Evolutionary conservation across 139 green algal genomes (phyloP), one percentile per base, ranked within the genome.

Genomic region (Asterochloris erici): DNA sequence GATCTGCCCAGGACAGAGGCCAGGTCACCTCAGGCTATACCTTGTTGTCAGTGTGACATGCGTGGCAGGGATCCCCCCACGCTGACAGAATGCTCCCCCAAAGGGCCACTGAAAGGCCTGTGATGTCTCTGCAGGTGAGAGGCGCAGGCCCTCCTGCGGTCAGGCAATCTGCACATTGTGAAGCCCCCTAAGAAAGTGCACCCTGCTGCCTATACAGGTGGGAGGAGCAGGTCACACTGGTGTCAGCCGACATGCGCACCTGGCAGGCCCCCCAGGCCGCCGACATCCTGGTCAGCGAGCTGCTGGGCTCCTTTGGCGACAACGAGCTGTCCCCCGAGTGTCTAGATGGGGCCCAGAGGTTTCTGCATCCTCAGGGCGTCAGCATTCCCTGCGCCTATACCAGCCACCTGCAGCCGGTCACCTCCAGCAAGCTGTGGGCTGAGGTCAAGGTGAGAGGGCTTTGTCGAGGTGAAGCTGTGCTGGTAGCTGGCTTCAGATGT

Each of bases 261-360:
- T 98, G 93, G 94, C 38, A 93, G 28, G 83, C 92, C 60, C 89
- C 91, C 0, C 89, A 95, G 86, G 83, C 87, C 29, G 96, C 95
- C 15, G 95, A 99, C 88, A 96, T 98, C 79, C 82, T 99, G 26
- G 95, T 94, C 77, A 88, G 79, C 68, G 84, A 87, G 84, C 84
- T 87, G 24, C 79, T 87, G 79, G 97, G 97, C 9, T 97, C 91
- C 9, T 99, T 99, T 85, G 96, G 97, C 10, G 97, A 99, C 91
- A 99, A 99, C 81, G 97, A 99, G 91, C 90, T 99, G 63, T 96
- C 88, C 0, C 97, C 97, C 17, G 97, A 99, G 90, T 98, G 95
- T 84, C 88, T 98, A 62, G 94, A 98, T 76, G 93, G 95, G 23
- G 94, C 94, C 63, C 93, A 97, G 90, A 87, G 94, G 64, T 97